Evolutionary conservation across 225 moss, liverwort and hornwort species (phyloP).

Genomic region (Physcomitrium patens): DNA sequence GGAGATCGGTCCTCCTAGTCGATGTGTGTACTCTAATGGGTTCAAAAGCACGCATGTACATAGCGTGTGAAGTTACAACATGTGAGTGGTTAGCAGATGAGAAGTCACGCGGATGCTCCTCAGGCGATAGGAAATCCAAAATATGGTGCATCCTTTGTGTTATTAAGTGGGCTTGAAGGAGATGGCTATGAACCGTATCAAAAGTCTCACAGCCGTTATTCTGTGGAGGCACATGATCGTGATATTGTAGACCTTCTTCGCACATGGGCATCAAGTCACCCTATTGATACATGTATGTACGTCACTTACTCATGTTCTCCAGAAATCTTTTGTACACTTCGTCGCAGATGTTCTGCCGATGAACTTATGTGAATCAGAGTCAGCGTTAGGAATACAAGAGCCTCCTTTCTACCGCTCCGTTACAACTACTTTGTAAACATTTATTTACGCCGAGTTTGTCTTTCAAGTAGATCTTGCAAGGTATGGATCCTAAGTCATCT

Average conservation of each 20-base stretch:
- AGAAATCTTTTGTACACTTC: conserved; percentile 13
- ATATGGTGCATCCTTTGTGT: conserved; percentile 66
- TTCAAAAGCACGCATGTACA: conserved; percentile 10
- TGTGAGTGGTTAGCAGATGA: conserved; percentile 60
- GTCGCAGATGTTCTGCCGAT: conserved; percentile 4
- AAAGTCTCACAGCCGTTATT: conserved; percentile 58
- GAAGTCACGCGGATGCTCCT: conserved; percentile 49
- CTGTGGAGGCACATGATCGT: conserved; percentile 67
- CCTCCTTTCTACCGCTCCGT: conserved; percentile 1
- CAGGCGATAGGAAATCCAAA: conserved; percentile 80
- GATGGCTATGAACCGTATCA: conserved; percentile 78
- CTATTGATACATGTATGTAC: conserved; percentile 54
- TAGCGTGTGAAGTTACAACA: conserved; percentile 18
- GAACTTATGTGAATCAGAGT: conserved; percentile 13
- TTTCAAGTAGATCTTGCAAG: conserved; percentile 11
- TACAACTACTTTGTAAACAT: conserved; percentile 1
- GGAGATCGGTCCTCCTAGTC: background rate
- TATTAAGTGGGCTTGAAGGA: conserved; percentile 63
- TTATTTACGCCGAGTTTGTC: background rate
- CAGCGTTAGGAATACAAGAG: conserved; percentile 10
- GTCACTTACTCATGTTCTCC: conserved; percentile 22
- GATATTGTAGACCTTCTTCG: conserved; percentile 61
- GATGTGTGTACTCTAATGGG: conserved; percentile 12
- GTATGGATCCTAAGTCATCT: conserved; percentile 8
- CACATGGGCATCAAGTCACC: conserved; percentile 52